These are phyloP conservation scores for Pleoardoris graminearum DNA, from an alignment of 2,329 filamentous ascomycete species.

Conservation along the genomic window DNA sequence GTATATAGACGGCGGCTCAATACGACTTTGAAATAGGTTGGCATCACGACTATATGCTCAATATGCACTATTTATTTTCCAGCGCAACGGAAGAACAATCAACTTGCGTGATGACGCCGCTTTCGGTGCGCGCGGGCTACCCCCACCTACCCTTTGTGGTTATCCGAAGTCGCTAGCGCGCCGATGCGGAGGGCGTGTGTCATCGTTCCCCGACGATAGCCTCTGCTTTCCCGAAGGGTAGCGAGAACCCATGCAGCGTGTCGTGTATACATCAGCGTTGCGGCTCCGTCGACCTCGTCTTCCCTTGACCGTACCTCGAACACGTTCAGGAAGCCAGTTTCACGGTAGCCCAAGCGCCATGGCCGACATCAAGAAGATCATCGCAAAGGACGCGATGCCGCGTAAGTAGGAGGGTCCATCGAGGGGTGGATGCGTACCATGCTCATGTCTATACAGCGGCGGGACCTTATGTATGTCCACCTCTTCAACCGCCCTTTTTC, in stretches of 20 bases:
- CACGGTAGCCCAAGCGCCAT: conserved; percentile 29
- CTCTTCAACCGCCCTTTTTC: too few species aligned
- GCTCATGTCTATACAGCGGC: conserved; percentile 37
- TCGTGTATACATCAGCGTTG: not conserved
- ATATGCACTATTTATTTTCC: too few species aligned
- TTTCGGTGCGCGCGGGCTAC: not conserved
- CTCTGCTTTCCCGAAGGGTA: conserved; percentile 24
- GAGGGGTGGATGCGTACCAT: not conserved
- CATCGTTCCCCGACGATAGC: conserved; percentile 21
- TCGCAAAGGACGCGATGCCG: conserved; percentile 48
- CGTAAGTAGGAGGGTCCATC: conserved; percentile 37
- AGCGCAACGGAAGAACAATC: not conserved
- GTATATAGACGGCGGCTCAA: conserved; percentile 3
- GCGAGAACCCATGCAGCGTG: not conserved
- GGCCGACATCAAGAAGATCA: conserved; percentile 51
- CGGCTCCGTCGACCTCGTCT: not conserved
- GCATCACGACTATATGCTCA: too few species aligned
- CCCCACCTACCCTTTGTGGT: conserved; percentile 11
- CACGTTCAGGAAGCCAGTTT: not conserved
- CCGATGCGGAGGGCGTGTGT: conserved; percentile 5
- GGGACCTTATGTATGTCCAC: conserved; percentile 49
- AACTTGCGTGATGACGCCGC: too few species aligned
- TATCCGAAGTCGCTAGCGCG: not conserved
- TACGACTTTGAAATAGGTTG: not conserved
- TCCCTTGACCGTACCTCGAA: not conserved